These are phyloP conservation scores for Alternaria rosae DNA, from an alignment of 2,329 filamentous ascomycete genomes.

Conservation along the genomic window DNA sequence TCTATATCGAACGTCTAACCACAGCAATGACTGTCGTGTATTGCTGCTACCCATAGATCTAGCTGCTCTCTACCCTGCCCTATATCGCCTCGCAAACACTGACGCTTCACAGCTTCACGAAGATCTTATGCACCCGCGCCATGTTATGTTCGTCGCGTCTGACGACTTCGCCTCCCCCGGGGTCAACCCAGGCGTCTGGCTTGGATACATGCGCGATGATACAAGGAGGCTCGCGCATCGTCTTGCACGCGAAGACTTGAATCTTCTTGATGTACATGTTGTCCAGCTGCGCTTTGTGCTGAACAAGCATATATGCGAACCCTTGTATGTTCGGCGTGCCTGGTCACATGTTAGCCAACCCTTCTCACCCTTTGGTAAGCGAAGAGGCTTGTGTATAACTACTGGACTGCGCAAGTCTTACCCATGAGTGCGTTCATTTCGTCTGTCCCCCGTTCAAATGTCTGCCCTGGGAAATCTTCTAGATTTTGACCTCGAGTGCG, in stretches of 20 bases:
- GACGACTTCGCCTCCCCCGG: background rate
- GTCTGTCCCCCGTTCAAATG: slow-evolving; percentile 17
- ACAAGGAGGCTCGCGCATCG: slow-evolving; percentile 14
- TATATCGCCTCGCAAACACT: background rate
- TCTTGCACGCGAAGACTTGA: slow-evolving; percentile 24
- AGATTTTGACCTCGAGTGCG: slow-evolving; percentile 11
- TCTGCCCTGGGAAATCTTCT: slow-evolving; percentile 26
- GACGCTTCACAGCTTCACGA: background rate
- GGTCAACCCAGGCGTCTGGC: background rate
- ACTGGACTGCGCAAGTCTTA: background rate
- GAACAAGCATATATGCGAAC: slow-evolving; percentile 28
- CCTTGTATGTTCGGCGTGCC: slow-evolving; percentile 28
- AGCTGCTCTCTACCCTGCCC: background rate
- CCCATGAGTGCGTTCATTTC: slow-evolving; percentile 28
- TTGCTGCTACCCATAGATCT: background rate
- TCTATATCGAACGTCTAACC: background rate
- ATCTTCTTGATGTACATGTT: slow-evolving; percentile 28
- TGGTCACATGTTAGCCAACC: background rate
- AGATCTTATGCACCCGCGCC: slow-evolving; percentile 9
- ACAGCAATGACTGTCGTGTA: background rate
- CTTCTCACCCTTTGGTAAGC: background rate
- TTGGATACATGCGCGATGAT: slow-evolving; percentile 25
- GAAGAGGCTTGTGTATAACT: background rate
- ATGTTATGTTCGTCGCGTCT: background rate
- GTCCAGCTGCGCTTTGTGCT: slow-evolving; percentile 27